Evolutionary conservation across 495 filamentous ascomycete genomes (phyloP).

Genomic region (Neurospora tetraspora): DNA sequence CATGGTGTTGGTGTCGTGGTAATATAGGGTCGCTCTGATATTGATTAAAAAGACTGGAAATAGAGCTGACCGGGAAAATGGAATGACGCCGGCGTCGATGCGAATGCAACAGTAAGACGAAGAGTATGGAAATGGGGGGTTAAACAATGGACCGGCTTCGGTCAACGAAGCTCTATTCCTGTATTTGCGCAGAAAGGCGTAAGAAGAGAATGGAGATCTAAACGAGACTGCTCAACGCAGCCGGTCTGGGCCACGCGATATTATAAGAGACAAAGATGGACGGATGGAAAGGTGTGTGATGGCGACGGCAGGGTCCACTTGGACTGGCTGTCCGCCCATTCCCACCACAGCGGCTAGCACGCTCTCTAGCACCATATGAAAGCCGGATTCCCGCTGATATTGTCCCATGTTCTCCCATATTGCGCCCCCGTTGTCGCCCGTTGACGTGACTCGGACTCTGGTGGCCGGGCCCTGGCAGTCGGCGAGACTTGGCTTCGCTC

Average conservation of each 20-base stretch:
- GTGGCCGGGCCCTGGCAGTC: not conserved
- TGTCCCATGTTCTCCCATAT: not conserved
- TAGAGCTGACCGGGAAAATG: conserved; percentile 13
- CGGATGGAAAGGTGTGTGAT: not conserved
- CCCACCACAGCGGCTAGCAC: conserved; percentile 21
- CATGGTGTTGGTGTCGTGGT: conserved; percentile 38
- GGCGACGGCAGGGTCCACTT: conserved; percentile 1
- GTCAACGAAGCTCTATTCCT: conserved; percentile 39
- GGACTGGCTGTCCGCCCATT: conserved; percentile 1
- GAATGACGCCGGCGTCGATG: conserved; percentile 35
- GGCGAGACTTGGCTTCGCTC: not conserved
- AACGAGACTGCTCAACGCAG: conserved; percentile 11
- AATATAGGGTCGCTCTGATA: conserved; percentile 5
- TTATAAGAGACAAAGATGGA: conserved; percentile 16
- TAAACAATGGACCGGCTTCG: conserved; percentile 38
- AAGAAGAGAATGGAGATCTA: conserved; percentile 22
- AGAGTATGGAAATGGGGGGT: conserved; percentile 8
- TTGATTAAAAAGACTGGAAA: conserved; percentile 4
- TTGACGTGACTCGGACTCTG: not conserved
- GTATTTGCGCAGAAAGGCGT: conserved; percentile 23
- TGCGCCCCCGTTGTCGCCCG: conserved; percentile 1
- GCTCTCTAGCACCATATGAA: not conserved
- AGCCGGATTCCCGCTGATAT: conserved; percentile 1
- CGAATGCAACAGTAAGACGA: conserved; percentile 19
- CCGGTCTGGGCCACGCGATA: conserved; percentile 16